A percentile compares a stretch with the other conserved stretches of the same genome.
Evolutionary conservation across 306 rosid genomes (phyloP).

Genomic region (Quillaja saponaria): DNA sequence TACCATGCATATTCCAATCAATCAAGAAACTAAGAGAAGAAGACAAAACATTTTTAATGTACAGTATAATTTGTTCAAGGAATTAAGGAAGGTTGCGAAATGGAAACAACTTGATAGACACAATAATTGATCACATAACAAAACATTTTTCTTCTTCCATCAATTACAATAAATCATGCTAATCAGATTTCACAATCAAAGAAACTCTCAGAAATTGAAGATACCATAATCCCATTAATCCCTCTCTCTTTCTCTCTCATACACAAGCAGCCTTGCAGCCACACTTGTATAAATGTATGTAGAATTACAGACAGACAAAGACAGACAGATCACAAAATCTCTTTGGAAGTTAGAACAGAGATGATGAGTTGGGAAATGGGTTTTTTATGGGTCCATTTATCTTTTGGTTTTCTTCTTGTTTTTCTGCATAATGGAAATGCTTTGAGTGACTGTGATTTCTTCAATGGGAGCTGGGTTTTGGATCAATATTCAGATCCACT

Average conservation of each 20-base stretch:
- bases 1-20: too few relatives aligned
- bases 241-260: neutral
- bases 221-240: too few relatives aligned
- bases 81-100: constrained; percentile 1
- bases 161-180: neutral
- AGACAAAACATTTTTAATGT: too few relatives aligned
- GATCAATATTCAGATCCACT: constrained; percentile 61
- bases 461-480: constrained; percentile 67
- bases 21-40: too few relatives aligned
- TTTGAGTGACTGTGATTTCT: constrained; percentile 46
- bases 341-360: too few relatives aligned
- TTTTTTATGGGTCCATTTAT: neutral
- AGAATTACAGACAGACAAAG: too few relatives aligned
- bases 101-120: neutral
- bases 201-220: too few relatives aligned
- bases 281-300: constrained; percentile 20
- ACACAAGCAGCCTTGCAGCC: constrained; percentile 17
- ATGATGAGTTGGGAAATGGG: too few relatives aligned
- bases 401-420: neutral
- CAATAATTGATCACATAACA: neutral
- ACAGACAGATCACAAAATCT: too few relatives aligned
- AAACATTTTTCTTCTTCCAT: neutral
- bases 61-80: too few relatives aligned
- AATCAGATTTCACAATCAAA: neutral
- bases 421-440: constrained; percentile 2